Evolutionary conservation across 495 filamentous ascomycete genomes (phyloP).

Genomic region (Neurospora terricola): DNA sequence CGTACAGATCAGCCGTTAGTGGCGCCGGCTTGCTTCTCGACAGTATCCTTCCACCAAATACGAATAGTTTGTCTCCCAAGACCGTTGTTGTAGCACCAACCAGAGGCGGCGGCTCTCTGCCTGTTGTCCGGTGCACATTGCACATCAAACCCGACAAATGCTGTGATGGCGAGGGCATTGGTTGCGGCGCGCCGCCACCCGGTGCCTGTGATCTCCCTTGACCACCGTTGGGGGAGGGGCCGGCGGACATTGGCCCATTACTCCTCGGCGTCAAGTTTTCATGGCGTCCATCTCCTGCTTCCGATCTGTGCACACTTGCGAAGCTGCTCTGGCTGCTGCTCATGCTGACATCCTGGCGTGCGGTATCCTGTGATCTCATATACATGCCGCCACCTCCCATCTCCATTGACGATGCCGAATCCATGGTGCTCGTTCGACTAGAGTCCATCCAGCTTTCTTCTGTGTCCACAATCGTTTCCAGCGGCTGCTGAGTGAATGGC

Average conservation of each 20-base stretch:
- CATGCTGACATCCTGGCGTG: constrained; percentile 19
- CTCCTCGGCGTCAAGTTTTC: constrained; percentile 41
- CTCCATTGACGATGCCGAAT: constrained; percentile 44
- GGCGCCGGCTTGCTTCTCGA: constrained; percentile 68
- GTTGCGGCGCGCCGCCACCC: constrained; percentile 37
- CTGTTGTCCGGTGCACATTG: constrained; percentile 85
- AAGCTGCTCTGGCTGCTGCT: constrained; percentile 52
- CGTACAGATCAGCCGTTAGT: constrained; percentile 81
- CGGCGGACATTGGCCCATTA: constrained; percentile 42
- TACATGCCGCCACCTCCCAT: constrained; percentile 20
- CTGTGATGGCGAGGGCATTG: constrained; percentile 34
- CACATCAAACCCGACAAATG: constrained; percentile 83
- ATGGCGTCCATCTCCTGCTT: constrained; percentile 34
- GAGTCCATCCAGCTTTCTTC: constrained; percentile 20
- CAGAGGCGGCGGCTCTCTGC: constrained; percentile 77
- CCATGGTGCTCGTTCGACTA: constrained; percentile 48
- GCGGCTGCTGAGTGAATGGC: constrained; percentile 7
- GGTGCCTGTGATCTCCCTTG: constrained; percentile 33
- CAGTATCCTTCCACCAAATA: constrained; percentile 85
- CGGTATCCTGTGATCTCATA: constrained; percentile 12
- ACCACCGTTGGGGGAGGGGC: constrained; percentile 30
- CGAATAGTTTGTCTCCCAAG: constrained; percentile 86
- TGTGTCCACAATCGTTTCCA: constrained; percentile 22
- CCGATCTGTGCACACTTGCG: constrained; percentile 25
- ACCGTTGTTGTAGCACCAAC: constrained; percentile 95